phyloP scores from a whole-genome alignment of 1,284 basidiomycete species.

The Marasmius sp. region DNA sequence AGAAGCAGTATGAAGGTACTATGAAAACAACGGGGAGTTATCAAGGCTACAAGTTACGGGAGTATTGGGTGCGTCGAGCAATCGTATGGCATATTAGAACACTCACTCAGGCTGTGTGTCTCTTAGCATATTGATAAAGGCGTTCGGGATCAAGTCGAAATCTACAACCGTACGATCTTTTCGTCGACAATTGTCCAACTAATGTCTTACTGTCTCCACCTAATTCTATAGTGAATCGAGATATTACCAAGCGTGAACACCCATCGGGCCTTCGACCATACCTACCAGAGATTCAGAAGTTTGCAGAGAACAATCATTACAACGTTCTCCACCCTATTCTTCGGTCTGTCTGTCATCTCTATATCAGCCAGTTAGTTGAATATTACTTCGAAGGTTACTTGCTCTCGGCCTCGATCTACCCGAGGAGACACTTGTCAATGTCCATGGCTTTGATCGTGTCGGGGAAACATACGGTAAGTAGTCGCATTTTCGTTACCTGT shows the following conservation, averaged over 20 bases:
- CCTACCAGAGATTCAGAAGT: slow-evolving; percentile 56
- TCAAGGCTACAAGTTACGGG: slow-evolving; percentile 57
- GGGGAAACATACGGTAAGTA: slow-evolving; percentile 45
- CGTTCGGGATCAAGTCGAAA: slow-evolving; percentile 56
- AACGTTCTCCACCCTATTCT: slow-evolving; percentile 52
- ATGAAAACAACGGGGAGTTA: slow-evolving; percentile 53
- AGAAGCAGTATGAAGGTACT: slow-evolving; percentile 46
- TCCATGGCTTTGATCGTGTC: slow-evolving; percentile 44
- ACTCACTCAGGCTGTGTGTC: neutral
- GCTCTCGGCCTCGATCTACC: slow-evolving; percentile 55
- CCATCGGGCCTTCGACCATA: slow-evolving; percentile 51
- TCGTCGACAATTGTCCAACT: neutral
- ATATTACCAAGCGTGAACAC: slow-evolving; percentile 43
- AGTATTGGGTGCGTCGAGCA: slow-evolving; percentile 47
- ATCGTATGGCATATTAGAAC: neutral
- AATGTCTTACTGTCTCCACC: neutral
- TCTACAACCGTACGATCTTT: slow-evolving; percentile 48
- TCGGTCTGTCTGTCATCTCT: slow-evolving; percentile 28
- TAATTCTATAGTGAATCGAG: slow-evolving; percentile 40
- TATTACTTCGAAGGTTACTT: neutral
- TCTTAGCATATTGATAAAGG: slow-evolving; percentile 52
- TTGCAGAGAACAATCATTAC: slow-evolving; percentile 51
- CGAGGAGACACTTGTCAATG: slow-evolving; percentile 50
- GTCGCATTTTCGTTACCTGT: neutral
- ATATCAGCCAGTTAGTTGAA: neutral